These are phyloP conservation scores for Steccherinum ochraceum DNA, from an alignment of 768 basidiomycete genomes.

Conservation along the genomic window DNA sequence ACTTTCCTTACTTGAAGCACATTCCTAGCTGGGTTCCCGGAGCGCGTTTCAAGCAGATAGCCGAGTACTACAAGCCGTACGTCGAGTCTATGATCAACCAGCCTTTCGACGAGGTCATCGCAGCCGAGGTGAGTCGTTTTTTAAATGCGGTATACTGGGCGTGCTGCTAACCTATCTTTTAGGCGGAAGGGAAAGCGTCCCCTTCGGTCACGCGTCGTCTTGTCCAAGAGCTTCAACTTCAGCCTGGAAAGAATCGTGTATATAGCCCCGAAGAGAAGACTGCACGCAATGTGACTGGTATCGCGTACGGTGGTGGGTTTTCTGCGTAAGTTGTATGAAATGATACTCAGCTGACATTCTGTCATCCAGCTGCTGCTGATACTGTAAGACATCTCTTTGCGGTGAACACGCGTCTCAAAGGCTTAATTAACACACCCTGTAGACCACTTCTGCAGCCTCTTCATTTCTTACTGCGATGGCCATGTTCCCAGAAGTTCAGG, in stretches of 20 bases:
- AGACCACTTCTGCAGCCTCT: neutral
- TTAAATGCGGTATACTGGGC: too few species aligned
- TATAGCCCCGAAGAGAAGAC: neutral
- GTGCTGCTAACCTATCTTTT: neutral
- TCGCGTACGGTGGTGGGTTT: slow-evolving; percentile 1
- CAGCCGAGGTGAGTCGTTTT: neutral
- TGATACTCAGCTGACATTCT: neutral
- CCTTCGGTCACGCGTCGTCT: neutral
- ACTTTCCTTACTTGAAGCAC: slow-evolving; percentile 1
- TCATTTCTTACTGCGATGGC: slow-evolving; percentile 5
- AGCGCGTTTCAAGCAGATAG: slow-evolving; percentile 1
- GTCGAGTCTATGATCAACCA: slow-evolving; percentile 3
- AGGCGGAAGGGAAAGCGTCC: neutral
- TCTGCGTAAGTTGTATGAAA: neutral
- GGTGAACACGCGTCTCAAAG: too few species aligned
- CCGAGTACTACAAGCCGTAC: neutral
- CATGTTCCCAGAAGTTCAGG: slow-evolving; percentile 3
- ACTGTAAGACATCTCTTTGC: too few species aligned
- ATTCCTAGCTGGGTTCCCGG: slow-evolving; percentile 7
- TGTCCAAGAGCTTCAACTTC: neutral
- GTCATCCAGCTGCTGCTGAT: neutral
- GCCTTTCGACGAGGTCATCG: slow-evolving; percentile 4
- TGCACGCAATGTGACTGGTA: neutral
- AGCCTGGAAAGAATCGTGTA: neutral
- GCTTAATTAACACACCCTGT: too few species aligned